Evolutionary conservation across 208 protist species (phyloP).

Genomic region (Leishmania tropica): DNA sequence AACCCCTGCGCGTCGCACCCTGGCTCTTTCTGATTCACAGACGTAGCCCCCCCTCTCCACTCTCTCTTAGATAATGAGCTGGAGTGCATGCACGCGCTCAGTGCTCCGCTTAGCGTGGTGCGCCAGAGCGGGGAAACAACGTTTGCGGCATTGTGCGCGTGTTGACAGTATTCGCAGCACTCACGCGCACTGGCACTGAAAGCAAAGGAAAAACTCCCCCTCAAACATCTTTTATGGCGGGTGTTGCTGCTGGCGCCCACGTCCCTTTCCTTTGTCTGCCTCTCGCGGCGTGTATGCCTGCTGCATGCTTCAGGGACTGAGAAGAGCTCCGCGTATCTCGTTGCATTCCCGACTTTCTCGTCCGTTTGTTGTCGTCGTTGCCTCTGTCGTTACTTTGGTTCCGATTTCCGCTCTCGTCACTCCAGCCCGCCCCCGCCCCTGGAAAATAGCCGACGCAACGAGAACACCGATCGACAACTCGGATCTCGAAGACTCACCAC

Average conservation of each 20-base stretch:
- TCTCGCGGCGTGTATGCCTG: background rate
- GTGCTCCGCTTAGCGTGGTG: background rate
- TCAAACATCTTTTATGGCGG: background rate
- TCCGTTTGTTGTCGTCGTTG: background rate
- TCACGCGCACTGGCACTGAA: background rate
- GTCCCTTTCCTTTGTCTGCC: background rate
- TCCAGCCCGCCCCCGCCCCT: background rate
- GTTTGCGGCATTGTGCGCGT: too few relatives aligned
- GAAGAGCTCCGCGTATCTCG: too few relatives aligned
- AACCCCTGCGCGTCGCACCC: background rate
- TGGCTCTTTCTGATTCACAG: background rate
- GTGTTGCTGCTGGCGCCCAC: background rate
- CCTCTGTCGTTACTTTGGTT: too few relatives aligned
- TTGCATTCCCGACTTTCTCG: background rate
- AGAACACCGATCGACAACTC: background rate
- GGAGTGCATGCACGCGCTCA: background rate
- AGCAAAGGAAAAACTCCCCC: background rate
- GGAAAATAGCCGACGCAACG: background rate
- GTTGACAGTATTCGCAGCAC: background rate
- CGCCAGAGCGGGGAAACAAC: background rate
- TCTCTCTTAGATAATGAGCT: background rate
- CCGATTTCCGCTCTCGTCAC: background rate
- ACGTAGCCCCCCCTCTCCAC: background rate
- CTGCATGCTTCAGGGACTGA: background rate
- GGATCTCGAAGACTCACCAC: background rate